Evolutionary conservation across 2,329 filamentous ascomycete genomes (phyloP), one percentile per base, ranked within the genome.

Genomic region (Hypoxylon sp.): DNA sequence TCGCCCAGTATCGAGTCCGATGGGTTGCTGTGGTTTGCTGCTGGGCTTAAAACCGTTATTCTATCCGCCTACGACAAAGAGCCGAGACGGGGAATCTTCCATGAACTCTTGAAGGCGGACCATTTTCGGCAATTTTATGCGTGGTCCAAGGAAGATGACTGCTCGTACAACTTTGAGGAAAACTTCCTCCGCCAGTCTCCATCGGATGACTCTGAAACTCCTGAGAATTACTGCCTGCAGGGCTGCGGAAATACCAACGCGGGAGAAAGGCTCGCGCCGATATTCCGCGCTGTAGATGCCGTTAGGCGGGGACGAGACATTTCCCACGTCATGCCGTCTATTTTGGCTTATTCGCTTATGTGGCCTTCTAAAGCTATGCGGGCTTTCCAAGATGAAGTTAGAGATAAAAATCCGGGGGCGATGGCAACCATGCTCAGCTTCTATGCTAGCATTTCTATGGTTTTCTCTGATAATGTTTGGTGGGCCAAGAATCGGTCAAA

Each of bases 311-410:
- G 47, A 1, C 22, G 48, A 17, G 59, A 62, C 22, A 11, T 62
- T 8, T 57, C 53, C 10, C 24, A 48, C 13, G n/a, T 62, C 3
- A 53, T 56, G 47, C 20, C 47, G 8, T 39, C 28, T 17, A 24
- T 62, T 11, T 32, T 44, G 24, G 53, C 53, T 6, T 62, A 62
- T 43, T 41, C 53, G 7, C 53, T 62, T 39, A 56, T 56, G 59
- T 62, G 59, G 59, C 59, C 59, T 17, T 41, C 59, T 1, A 62
- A 62, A 34, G 41, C 53, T 5, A 53, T 28, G 17, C 28, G 28
- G 48, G 19, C 26, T 3, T 62, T 62, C 30, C 22, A 56, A 48
- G 52, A 56, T 30, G 53, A 56, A 41, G 52, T 62, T 28, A 17
- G n/a, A 17, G 47, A 15, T 1, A 56, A 52, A 15, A 13, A 56